A percentile compares a stretch with the other conserved stretches of the same genome.
Evolutionary conservation across 2,329 filamentous ascomycete species (phyloP).

Genomic region (Aspergillus phoenicis): DNA sequence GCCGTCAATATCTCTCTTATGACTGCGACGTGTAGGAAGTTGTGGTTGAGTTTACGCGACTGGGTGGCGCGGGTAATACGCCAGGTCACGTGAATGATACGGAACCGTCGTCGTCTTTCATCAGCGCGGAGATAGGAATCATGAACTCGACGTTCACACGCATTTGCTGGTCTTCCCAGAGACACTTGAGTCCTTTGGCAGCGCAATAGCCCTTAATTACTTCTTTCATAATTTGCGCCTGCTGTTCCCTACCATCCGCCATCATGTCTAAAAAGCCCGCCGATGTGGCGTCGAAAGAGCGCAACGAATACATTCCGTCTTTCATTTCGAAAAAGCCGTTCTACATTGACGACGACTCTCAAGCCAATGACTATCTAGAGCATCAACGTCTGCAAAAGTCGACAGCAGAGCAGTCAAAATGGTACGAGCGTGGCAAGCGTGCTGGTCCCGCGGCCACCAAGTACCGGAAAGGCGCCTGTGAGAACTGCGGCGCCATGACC

Average conservation of each 20-base stretch:
- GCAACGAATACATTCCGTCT: slow-evolving; percentile 96
- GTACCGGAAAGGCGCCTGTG: slow-evolving; percentile 95
- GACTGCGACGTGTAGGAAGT: slow-evolving; percentile 7
- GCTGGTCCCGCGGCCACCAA: slow-evolving; percentile 87
- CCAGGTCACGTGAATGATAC: slow-evolving; percentile 30
- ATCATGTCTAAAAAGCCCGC: slow-evolving; percentile 51
- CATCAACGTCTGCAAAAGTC: slow-evolving; percentile 84
- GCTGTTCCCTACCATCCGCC: background rate
- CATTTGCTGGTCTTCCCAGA: background rate
- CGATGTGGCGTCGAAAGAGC: slow-evolving; percentile 70
- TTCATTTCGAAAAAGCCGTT: slow-evolving; percentile 99
- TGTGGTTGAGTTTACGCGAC: slow-evolving; percentile 17
- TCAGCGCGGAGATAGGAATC: slow-evolving; percentile 1
- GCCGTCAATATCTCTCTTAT: background rate
- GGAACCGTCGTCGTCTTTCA: slow-evolving; percentile 10
- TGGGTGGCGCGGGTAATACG: slow-evolving; percentile 30
- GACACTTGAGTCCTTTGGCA: background rate
- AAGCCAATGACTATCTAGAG: slow-evolving; percentile 85
- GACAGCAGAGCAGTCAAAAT: slow-evolving; percentile 72
- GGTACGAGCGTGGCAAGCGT: slow-evolving; percentile 90
- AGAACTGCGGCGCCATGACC: slow-evolving; percentile 96
- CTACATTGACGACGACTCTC: slow-evolving; percentile 78
- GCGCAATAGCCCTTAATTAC: background rate
- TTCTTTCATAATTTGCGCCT: background rate
- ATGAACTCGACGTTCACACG: background rate